Percentiles rank a stretch among this genome's conserved stretches.
Evolutionary conservation across 441 rosid genomes (phyloP).

Genomic region (Brassica hybrid): DNA sequence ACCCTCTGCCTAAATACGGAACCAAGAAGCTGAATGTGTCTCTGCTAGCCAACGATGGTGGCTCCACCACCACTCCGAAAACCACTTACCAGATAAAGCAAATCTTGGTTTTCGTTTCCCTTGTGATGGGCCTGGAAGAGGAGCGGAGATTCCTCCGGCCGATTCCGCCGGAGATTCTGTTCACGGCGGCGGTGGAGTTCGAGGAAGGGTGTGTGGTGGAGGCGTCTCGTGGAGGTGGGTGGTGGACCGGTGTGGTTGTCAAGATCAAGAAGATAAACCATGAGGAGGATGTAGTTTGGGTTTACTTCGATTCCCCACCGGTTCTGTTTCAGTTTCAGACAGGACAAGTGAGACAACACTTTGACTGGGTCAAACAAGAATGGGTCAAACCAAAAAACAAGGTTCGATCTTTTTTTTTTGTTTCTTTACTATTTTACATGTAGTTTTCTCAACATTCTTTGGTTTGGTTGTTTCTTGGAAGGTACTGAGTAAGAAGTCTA

Average conservation of each 20-base stretch:
- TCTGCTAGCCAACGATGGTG: not conserved
- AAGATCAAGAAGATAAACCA: slow-evolving; percentile 9
- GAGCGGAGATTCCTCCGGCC: slow-evolving; percentile 1
- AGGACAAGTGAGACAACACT: not conserved
- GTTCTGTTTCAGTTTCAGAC: not conserved
- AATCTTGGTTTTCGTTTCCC: no score
- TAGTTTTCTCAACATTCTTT: no score
- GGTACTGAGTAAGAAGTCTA: not conserved
- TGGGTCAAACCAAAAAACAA: not conserved
- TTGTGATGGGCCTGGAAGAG: no score
- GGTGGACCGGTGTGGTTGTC: not conserved
- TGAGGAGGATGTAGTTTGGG: not conserved
- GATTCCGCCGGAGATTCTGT: not conserved
- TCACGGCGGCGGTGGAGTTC: not conserved
- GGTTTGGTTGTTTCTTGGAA: no score
- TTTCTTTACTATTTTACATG: no score
- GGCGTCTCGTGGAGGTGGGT: not conserved
- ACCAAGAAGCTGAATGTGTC: not conserved
- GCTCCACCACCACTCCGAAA: not conserved
- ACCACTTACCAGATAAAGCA: slow-evolving; percentile 9
- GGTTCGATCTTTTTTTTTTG: not conserved
- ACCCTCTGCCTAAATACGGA: not conserved
- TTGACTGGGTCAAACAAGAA: not conserved
- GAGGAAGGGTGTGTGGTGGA: not conserved
- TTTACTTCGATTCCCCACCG: slow-evolving; percentile 1